Percentiles rank a stretch among this genome's conserved stretches.
phyloP scores from a whole-genome alignment of 139 green algal species.

The Edaphochlamys debaryana region DNA sequence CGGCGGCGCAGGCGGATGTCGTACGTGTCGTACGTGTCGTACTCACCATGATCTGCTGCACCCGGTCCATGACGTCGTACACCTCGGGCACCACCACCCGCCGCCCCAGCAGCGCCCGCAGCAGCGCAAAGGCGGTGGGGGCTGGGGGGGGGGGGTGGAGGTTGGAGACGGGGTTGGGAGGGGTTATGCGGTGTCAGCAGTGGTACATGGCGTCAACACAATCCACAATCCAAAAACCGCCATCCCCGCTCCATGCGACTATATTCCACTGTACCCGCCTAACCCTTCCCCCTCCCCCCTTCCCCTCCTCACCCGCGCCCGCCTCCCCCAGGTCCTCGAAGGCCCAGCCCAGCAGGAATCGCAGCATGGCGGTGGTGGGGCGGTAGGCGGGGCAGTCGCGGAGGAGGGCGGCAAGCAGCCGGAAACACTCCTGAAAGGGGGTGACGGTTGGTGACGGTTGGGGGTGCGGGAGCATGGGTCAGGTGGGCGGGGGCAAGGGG shows the following conservation, averaged over 20 bases:
- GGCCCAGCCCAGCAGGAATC: slow-evolving; percentile 80
- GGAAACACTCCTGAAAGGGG: slow-evolving; percentile 50
- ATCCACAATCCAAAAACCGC: too few species aligned
- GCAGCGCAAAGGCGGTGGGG: slow-evolving; percentile 77
- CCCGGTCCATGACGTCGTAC: slow-evolving; percentile 90
- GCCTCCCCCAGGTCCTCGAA: slow-evolving; percentile 75
- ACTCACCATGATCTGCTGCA: slow-evolving; percentile 75
- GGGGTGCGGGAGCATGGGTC: slow-evolving; percentile 25
- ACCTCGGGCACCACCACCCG: slow-evolving; percentile 88
- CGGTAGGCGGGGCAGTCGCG: slow-evolving; percentile 68
- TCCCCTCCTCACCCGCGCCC: too few species aligned
- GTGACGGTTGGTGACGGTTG: too few species aligned
- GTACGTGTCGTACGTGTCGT: too few species aligned
- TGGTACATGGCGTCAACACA: too few species aligned
- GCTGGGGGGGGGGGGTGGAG: too few species aligned
- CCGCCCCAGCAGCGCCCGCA: slow-evolving; percentile 80
- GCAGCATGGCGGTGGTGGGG: slow-evolving; percentile 72
- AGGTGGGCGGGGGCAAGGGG: neutral
- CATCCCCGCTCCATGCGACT: too few species aligned
- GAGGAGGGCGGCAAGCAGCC: slow-evolving; percentile 82
- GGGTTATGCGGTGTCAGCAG: too few species aligned
- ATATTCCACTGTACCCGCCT: too few species aligned
- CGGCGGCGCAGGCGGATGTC: too few species aligned
- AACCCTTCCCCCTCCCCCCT: too few species aligned
- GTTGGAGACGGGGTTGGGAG: too few species aligned